Evolutionary conservation across 148 eudicot genomes (phyloP), one percentile per base, ranked within the genome.

Genomic region (Rhododendron ovatum): DNA sequence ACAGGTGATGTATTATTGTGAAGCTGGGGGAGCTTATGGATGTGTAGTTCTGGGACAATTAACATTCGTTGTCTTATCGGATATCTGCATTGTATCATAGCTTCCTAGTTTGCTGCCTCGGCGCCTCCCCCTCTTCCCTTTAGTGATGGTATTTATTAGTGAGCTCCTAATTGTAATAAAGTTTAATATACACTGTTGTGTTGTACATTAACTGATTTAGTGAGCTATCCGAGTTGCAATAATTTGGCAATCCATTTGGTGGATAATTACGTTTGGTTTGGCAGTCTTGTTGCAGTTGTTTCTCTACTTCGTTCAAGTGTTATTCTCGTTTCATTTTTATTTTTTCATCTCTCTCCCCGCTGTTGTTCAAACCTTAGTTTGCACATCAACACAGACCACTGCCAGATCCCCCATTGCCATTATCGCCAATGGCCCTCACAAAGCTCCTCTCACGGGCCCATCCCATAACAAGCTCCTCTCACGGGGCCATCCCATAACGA

Each of bases 1-100:
- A 71, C 76, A 14, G 4, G 41, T 1, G 39, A 30, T 71, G 8
- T 33, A 71, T 13, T 4, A 28, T 71, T 12, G 75, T 69, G 37
- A 69, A 74, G 78, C 22, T 74, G 37, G 78, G 45, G 78, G 78
- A 74, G n/a, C 78, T 74, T 74, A 41, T 74, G 78, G 78, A 74
- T 74, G 43, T 24, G 43, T 7, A 35, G 39, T 71, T 12, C 77
- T 28, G 41, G 77, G 41, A 17, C 37, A 28, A 14, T 73, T 5
- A 14, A 30, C 41, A 74, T 7, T 37, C 39, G 45, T 1, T 73
- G 17, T 73, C 9, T 35, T 17, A 18, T 53, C 78, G 18, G 47
- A 33, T 35, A 14, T 74, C 24, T 74, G 78, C 22, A 75, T 37
- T 75, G 79, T 75, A 30, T 71, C n/a, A 75, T 37, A 75, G 47